phyloP scores from a whole-genome alignment of 2,329 filamentous ascomycete species.

The Venturia asperata region DNA sequence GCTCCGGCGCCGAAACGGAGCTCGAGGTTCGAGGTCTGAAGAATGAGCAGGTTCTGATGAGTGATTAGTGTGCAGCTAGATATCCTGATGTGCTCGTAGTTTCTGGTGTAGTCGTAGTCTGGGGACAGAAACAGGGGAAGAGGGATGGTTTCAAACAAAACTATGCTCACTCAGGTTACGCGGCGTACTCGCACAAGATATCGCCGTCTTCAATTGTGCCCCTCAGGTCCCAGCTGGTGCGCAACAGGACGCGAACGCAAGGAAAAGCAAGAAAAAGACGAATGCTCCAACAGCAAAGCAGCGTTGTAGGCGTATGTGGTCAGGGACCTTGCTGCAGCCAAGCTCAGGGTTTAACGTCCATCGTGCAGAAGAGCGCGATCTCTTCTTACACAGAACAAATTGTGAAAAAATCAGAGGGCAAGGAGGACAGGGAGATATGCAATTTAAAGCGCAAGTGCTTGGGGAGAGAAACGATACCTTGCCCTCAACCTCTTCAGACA shows the following conservation, averaged over 20 bases:
- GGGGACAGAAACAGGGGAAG: not conserved
- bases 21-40: not conserved
- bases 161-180: not conserved
- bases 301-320: not conserved
- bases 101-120: not conserved
- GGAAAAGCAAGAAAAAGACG: not conserved
- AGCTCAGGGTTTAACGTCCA: not conserved
- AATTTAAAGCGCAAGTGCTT: not conserved
- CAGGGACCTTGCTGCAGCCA: conserved; percentile 7
- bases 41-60: not conserved
- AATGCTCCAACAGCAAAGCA: not conserved
- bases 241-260: not conserved
- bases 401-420: not conserved
- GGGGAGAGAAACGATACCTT: not conserved
- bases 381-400: not conserved
- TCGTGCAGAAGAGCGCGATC: not conserved
- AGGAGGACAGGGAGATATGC: not conserved
- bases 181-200: not conserved
- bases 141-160: conserved; percentile 9
- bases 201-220: not conserved
- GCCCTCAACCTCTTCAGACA: not conserved
- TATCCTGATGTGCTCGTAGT: not conserved
- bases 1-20: not conserved
- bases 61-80: not conserved
- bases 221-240: not conserved